These are phyloP conservation scores for Sarocladiaceae sp. DNA, from an alignment of 2,329 filamentous ascomycete genomes.

Conservation along the genomic window DNA sequence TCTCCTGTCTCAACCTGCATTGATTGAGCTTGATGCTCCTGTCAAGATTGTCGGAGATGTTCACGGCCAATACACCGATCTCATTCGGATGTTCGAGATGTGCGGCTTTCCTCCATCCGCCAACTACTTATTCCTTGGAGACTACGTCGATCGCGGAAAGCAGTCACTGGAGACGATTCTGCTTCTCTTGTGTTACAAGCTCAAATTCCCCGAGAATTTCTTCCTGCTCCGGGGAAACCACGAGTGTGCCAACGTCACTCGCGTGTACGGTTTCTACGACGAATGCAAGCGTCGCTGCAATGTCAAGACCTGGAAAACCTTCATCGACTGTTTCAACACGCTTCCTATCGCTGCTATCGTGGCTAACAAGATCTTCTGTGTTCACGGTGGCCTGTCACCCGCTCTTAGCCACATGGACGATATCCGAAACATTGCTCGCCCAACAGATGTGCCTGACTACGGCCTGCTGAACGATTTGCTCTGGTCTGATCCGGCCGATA, in stretches of 20 bases:
- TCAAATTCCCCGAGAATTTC: constrained; percentile 96
- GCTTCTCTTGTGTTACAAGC: constrained; percentile 88
- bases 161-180: constrained; percentile 93
- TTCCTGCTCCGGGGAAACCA: constrained; percentile 93
- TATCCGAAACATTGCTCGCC: constrained; percentile 89
- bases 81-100: constrained; percentile 98
- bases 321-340: constrained; percentile 93
- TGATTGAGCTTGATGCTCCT: constrained; percentile 85
- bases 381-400: constrained; percentile 90
- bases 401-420: constrained; percentile 96
- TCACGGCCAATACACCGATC: constrained; percentile 91
- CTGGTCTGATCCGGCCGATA: constrained; percentile 96
- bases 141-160: constrained; percentile 95
- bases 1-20: constrained; percentile 83
- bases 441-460: constrained; percentile 96
- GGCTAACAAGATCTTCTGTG: constrained; percentile 94
- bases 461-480: constrained; percentile 90
- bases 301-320: constrained; percentile 97
- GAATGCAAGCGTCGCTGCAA: constrained; percentile 96
- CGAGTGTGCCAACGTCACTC: constrained; percentile 92
- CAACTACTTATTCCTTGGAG: constrained; percentile 91
- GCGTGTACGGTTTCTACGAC: constrained; percentile 96
- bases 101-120: constrained; percentile 88
- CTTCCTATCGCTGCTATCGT: constrained; percentile 95
- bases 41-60: constrained; percentile 98